A percentile compares a stretch with the other conserved stretches of the same genome.
These are phyloP conservation scores for Colletotrichum viniferum DNA, from an alignment of 2,329 filamentous ascomycete genomes.

Conservation along the genomic window DNA sequence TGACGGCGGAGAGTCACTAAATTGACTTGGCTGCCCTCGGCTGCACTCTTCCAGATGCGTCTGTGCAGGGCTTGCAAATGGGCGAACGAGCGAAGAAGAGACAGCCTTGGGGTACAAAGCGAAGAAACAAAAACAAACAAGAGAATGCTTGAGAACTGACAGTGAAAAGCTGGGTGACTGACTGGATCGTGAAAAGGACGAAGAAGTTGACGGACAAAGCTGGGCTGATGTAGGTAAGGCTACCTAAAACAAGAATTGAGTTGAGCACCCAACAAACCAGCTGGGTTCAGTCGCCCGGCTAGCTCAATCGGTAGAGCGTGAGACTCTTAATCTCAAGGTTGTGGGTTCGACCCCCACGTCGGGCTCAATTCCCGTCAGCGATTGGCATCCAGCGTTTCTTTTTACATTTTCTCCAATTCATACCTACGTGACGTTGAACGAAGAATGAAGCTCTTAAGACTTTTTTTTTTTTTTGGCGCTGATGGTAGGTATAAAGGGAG, in stretches of 20 bases:
- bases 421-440: neutral
- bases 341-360: slow-evolving; percentile 29
- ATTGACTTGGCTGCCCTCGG: neutral
- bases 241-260: rapidly evolving
- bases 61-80: neutral
- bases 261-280: rapidly evolving
- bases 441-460: too few species aligned
- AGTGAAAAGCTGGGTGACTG: neutral
- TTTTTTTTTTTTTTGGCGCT: too few species aligned
- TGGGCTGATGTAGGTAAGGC: neutral
- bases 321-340: slow-evolving; percentile 60
- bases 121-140: neutral
- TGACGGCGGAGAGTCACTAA: neutral
- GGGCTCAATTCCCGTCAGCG: slow-evolving; percentile 25
- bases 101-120: neutral
- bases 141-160: neutral
- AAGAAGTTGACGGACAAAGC: neutral
- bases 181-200: neutral
- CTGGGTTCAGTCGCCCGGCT: slow-evolving; percentile 11
- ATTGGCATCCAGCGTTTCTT: neutral
- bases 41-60: neutral
- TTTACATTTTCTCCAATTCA: neutral
- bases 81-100: neutral
- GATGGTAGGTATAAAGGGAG: too few species aligned
- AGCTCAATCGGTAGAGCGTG: slow-evolving; percentile 69